These are phyloP conservation scores for Phialocephala sp. DNA, from an alignment of 2,329 filamentous ascomycete genomes.

Conservation along the genomic window DNA sequence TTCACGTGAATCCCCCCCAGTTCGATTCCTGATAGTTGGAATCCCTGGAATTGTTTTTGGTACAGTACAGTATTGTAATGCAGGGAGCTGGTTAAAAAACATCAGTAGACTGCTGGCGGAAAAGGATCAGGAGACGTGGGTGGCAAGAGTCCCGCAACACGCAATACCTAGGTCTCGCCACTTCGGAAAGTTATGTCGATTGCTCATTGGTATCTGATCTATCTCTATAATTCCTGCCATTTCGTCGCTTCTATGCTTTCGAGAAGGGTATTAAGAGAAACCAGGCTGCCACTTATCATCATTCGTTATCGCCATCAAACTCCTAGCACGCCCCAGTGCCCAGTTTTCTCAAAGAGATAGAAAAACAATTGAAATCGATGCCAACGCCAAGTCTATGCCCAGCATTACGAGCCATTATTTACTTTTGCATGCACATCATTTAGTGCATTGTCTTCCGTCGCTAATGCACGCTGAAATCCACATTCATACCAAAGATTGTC, in stretches of 20 bases:
- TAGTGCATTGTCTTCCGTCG: slow-evolving; percentile 8
- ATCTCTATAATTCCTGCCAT: slow-evolving; percentile 6
- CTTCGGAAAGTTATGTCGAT: slow-evolving; percentile 5
- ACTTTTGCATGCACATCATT: slow-evolving; percentile 13
- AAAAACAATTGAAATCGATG: slow-evolving; percentile 1
- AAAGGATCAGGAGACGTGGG: slow-evolving; percentile 3
- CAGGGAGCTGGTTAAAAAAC: not conserved
- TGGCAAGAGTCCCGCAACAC: slow-evolving; percentile 3
- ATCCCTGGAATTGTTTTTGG: not conserved
- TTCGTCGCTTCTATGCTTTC: not conserved
- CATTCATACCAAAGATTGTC: not conserved
- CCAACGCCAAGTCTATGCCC: slow-evolving; percentile 10
- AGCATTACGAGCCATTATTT: slow-evolving; percentile 6
- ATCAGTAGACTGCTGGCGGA: not conserved
- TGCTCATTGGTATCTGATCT: slow-evolving; percentile 2
- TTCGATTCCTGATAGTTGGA: not conserved
- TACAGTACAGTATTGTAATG: not conserved
- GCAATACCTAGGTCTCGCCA: slow-evolving; percentile 1
- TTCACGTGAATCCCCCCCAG: not conserved
- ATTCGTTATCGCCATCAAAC: not conserved
- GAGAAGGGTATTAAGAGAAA: not conserved
- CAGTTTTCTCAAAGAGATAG: slow-evolving; percentile 8
- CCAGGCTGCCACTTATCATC: not conserved
- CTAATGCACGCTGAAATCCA: slow-evolving; percentile 10
- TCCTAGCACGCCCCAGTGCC: not conserved